Conservation (phyloP, 345 rosid species). For the Sonneratia caseolaris region DNA sequence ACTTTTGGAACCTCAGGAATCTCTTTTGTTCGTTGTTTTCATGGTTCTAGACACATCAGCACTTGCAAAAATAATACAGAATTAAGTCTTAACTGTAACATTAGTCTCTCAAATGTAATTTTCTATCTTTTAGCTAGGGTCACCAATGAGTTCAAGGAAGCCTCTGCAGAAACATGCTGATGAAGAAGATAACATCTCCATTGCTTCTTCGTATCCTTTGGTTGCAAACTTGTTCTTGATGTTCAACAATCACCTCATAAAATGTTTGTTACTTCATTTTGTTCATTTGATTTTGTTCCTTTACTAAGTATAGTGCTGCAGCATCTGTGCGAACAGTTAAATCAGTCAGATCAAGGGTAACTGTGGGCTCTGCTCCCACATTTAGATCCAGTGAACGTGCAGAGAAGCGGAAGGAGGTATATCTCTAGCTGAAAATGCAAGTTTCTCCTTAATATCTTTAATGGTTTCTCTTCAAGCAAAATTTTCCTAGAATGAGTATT, state of each 20-base stretch:
- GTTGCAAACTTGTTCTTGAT: neutral
- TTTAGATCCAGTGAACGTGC: slow-evolving; percentile 72
- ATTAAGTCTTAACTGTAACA: neutral
- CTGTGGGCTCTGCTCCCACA: slow-evolving; percentile 87
- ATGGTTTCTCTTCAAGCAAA: slow-evolving; percentile 11
- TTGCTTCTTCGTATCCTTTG: slow-evolving; percentile 87
- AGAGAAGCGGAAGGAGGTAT: slow-evolving; percentile 85
- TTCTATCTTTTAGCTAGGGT: slow-evolving; percentile 31
- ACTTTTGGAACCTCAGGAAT: neutral
- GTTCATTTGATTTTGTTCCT: slow-evolving; percentile 33
- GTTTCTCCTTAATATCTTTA: neutral
- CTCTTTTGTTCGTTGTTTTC: neutral
- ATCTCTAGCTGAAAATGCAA: neutral
- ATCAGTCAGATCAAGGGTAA: slow-evolving; percentile 38
- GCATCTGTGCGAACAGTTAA: slow-evolving; percentile 42
- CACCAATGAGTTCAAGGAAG: slow-evolving; percentile 43
- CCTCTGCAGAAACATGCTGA: slow-evolving; percentile 54
- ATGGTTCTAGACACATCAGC: neutral
- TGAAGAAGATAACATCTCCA: slow-evolving; percentile 77
- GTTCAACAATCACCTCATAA: neutral
- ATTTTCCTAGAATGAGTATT: neutral
- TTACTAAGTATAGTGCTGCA: slow-evolving; percentile 52
- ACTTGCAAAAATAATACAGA: too few relatives aligned
- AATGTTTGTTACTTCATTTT: neutral
- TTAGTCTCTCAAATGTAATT: neutral